Percentiles rank a stretch among this genome's conserved stretches.
phyloP scores from a whole-genome alignment of 768 basidiomycete species.

The Dioszegia crocea region DNA sequence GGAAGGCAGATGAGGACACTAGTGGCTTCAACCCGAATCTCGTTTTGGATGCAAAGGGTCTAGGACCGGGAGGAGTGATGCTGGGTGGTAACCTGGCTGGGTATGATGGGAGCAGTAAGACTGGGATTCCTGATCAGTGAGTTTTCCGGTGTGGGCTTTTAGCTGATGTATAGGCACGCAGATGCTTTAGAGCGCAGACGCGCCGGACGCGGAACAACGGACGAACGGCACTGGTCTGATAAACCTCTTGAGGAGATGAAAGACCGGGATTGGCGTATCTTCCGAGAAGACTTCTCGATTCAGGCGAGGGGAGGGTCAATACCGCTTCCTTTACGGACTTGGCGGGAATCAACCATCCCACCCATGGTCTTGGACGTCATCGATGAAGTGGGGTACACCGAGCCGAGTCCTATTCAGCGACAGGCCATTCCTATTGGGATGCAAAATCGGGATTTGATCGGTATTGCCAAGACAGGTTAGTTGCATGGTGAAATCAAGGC shows the following conservation, averaged over 20 bases:
- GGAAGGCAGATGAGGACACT: slow-evolving; percentile 96
- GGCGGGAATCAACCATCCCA: slow-evolving; percentile 84
- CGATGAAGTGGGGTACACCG: slow-evolving; percentile 89
- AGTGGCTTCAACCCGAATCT: slow-evolving; percentile 52
- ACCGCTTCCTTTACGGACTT: slow-evolving; percentile 86
- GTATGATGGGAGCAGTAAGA: slow-evolving; percentile 38
- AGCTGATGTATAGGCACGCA: slow-evolving; percentile 56
- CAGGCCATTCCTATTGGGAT: slow-evolving; percentile 99
- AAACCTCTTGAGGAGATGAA: slow-evolving; percentile 89
- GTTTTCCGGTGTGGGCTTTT: background rate
- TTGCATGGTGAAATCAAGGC: slow-evolving; percentile 8
- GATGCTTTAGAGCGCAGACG: slow-evolving; percentile 77
- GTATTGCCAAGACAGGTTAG: slow-evolving; percentile 94
- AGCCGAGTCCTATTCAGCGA: slow-evolving; percentile 92
- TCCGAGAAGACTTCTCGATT: slow-evolving; percentile 97
- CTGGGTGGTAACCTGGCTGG: slow-evolving; percentile 48
- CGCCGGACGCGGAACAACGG: slow-evolving; percentile 73
- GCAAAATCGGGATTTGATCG: slow-evolving; percentile 93
- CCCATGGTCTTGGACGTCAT: slow-evolving; percentile 73
- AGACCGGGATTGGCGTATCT: slow-evolving; percentile 98
- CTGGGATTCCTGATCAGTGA: background rate
- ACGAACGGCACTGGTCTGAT: slow-evolving; percentile 97
- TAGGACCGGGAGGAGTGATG: slow-evolving; percentile 34
- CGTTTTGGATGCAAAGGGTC: slow-evolving; percentile 26
- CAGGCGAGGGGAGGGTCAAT: slow-evolving; percentile 90